These are phyloP conservation scores for Cystoisospora suis DNA, from an alignment of 169 alveolate species.

Conservation along the genomic window DNA sequence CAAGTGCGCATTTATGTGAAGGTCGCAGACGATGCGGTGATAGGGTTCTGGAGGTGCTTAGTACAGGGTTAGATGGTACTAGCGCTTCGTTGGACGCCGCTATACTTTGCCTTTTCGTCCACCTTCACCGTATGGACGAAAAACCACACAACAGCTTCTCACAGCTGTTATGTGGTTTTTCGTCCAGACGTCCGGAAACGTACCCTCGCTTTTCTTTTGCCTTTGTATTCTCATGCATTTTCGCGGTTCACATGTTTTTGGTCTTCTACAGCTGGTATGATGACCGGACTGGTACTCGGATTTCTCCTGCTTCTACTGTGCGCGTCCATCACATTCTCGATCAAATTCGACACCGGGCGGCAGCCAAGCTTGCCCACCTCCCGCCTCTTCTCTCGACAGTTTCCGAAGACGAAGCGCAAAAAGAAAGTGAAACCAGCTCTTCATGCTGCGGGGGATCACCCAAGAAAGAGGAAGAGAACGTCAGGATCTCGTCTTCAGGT, in stretches of 20 bases:
- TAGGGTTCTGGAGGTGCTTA: too few species aligned
- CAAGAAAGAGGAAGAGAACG: neutral
- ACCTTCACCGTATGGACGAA: too few species aligned
- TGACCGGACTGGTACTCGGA: slow-evolving; percentile 43
- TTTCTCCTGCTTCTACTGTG: slow-evolving; percentile 43
- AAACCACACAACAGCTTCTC: too few species aligned
- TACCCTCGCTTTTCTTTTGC: neutral
- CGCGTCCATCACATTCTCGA: slow-evolving; percentile 62
- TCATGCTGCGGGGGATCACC: neutral
- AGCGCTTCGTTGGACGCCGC: too few species aligned
- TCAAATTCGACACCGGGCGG: slow-evolving; percentile 58
- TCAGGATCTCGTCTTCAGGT: neutral
- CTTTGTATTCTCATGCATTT: neutral
- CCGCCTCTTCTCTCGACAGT: slow-evolving; percentile 21
- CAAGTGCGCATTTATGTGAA: too few species aligned
- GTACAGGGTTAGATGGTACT: too few species aligned
- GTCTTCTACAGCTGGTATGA: slow-evolving; percentile 60
- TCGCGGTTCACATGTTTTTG: neutral
- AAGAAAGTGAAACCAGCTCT: neutral
- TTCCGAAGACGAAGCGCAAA: neutral
- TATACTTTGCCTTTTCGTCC: too few species aligned
- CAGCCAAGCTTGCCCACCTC: slow-evolving; percentile 58
- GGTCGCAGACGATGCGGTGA: too few species aligned
- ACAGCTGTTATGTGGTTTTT: too few species aligned
- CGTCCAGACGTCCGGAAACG: neutral